Evolutionary conservation across 139 green algal genomes (phyloP).

Genomic region (Chlamydomonas sp.): DNA sequence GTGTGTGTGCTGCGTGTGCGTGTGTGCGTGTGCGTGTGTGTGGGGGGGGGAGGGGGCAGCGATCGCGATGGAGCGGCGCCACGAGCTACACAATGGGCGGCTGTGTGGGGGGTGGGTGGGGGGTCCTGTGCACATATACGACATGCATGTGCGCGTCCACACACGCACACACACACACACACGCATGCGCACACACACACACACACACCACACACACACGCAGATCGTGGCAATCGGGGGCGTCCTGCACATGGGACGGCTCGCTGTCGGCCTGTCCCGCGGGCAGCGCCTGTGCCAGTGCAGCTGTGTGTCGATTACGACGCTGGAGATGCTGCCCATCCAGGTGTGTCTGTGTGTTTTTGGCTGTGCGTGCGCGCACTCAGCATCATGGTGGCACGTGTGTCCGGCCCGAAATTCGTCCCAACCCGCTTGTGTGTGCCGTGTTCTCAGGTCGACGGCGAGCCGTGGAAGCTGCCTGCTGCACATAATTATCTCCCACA

Average conservation of each 20-base stretch:
- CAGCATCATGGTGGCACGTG: not conserved
- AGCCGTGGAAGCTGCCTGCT: slow-evolving; percentile 44
- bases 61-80: no score
- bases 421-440: not conserved
- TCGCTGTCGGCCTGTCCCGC: slow-evolving; percentile 60
- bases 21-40: no score
- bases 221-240: slow-evolving; percentile 67
- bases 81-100: no score
- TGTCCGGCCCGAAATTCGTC: not conserved
- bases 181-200: no score
- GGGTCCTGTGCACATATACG: no score
- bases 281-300: slow-evolving; percentile 60
- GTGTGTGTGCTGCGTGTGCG: no score
- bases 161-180: no score
- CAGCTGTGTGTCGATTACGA: slow-evolving; percentile 29
- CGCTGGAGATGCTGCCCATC: slow-evolving; percentile 45
- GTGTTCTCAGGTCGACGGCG: slow-evolving; percentile 56
- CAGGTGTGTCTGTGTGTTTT: slow-evolving; percentile 24
- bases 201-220: no score
- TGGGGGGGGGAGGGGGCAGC: no score
- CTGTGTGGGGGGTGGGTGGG: no score
- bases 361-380: not conserved
- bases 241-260: slow-evolving; percentile 66
- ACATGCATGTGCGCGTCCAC: no score
- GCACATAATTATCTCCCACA: no score